Evolutionary conservation across 1,139 yeast species (phyloP), one percentile per base, ranked within the genome.

Genomic region (Blastobotrys proliferans): DNA sequence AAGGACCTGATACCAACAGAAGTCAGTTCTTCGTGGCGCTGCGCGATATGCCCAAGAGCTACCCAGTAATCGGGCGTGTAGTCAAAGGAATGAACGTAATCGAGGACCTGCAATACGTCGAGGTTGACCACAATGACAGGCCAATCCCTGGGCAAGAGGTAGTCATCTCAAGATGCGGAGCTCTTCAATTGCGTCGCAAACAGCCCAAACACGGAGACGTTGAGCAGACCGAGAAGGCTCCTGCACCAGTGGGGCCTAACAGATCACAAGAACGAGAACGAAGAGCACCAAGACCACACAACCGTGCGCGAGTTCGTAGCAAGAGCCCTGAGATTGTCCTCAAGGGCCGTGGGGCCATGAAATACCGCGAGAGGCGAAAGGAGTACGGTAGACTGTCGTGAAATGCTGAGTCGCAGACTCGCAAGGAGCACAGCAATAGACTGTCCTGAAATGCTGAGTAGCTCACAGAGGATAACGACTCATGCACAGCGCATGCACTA

Each of bases 11-110:
- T 46, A 65, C 81, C 3, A 83, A 82, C 53, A 72, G 76, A 11
- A 77, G 88, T 0, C 95, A 84, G 57, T 86, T 87, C 57, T 85
- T 86, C 60, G 81, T 87, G 51, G 77, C 69, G 10, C 43, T 55
- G 10, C 10, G 17, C 2, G 6, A 31, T 31, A 17, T 31, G n/a
- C 22, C 16, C 21, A 3, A 14, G 4, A 26, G n/a, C 29, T 45
- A 53, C 10, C 74, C 47, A 63, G 81, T 84, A 1, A 79, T 88
- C 61, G 97, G 96, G 1, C 67, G 61, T 41, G 73, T 75, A 1
- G 51, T 72, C 6, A 69, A 73, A 44, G 95, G 95, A 0, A 81
- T 83, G 59, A 78, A 88, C 0, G 80, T 84, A 2, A 70, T 86
- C 0, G 52, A 55, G 17, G 48, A 46, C 6, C 55, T 65, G 19